Evolutionary conservation across 345 rosid species (phyloP), one percentile per base, ranked within the genome.

Genomic region (Salix arbutifolia): DNA sequence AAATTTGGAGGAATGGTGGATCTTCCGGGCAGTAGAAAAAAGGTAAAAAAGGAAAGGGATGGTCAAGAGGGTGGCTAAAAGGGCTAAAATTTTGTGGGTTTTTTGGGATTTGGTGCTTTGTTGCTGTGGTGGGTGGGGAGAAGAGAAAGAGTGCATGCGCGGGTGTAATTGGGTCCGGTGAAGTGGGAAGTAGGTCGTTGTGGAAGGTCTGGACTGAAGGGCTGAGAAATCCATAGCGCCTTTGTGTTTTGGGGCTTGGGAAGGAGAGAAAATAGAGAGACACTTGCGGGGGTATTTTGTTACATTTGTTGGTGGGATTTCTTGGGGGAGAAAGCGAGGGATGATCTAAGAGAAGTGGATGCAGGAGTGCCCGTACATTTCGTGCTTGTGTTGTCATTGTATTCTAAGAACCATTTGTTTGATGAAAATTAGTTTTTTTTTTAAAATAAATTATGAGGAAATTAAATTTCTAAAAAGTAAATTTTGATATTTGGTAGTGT

Each of bases 101-200:
- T 66, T 61, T 50, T 31, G 73, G 46, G 61, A 73, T 42, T 75
- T 68, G 31, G 61, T 33, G 58, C 35, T 48, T 42, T 50, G 70
- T 35, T 60, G 72, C 10, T 19, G 19, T 21, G 80, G 25, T 16
- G 72, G 66, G 50, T 26, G 30, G 52, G 80, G 6, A 13, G 83
- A 30, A 18, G 81, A 35, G 69, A 56, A 38, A 12, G 81, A 61
- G 58, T 83, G 86, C 89, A 87, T 83, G 72, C 87, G 87, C 44
- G 89, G 89, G 75, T 83, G 89, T 19, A 87, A 77, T 79, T 87
- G 89, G 6, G 89, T 83, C 4, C 87, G 87, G 82, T 87, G 89
- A 23, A 78, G 89, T 33, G 87, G 89, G 80, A 84, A 79, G 87
- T 77, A 79, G 67, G 84, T 46, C 31, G 68, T 18, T 67, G 70